Evolutionary conservation across 129 eudicot genomes (phyloP).

Genomic region (Ambrosia artemisiifolia): DNA sequence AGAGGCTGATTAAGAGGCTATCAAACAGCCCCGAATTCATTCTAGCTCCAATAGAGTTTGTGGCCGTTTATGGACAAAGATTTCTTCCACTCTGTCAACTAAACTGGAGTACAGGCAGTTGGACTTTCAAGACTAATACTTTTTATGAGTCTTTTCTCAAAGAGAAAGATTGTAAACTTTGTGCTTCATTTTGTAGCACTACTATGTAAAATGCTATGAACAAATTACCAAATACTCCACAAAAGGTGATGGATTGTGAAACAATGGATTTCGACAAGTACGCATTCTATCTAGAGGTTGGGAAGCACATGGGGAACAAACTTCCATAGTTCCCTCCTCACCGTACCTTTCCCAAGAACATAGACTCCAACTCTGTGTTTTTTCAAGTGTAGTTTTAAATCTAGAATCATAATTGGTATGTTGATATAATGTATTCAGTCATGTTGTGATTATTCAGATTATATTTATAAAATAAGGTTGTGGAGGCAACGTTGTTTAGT

Average conservation of each 20-base stretch:
- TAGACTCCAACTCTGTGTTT: constrained; percentile 34
- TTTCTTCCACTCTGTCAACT: constrained; percentile 60
- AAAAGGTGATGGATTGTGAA: neutral
- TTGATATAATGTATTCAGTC: neutral
- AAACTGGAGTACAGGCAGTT: constrained; percentile 63
- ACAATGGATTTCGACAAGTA: constrained; percentile 4
- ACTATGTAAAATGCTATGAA: neutral
- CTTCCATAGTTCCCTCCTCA: constrained; percentile 31
- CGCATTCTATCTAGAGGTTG: constrained; percentile 47
- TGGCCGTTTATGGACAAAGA: constrained; percentile 60
- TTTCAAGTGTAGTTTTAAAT: constrained; percentile 35
- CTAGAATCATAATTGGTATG: neutral
- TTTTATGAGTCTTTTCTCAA: constrained; percentile 2
- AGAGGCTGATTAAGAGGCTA: too few species aligned
- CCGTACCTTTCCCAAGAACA: constrained; percentile 39
- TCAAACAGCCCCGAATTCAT: too few species aligned
- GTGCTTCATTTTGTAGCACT: neutral
- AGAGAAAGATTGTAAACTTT: constrained; percentile 2
- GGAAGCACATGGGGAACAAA: constrained; percentile 17
- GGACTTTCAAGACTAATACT: constrained; percentile 43
- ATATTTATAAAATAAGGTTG: too few species aligned
- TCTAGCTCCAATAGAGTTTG: constrained; percentile 53
- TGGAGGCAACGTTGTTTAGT: too few species aligned
- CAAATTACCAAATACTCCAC: constrained; percentile 3
- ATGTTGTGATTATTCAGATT: neutral